Percentiles rank a stretch among this genome's conserved stretches.
These are phyloP conservation scores for Leccinellum luteum DNA, from an alignment of 768 basidiomycete species.

Conservation along the genomic window DNA sequence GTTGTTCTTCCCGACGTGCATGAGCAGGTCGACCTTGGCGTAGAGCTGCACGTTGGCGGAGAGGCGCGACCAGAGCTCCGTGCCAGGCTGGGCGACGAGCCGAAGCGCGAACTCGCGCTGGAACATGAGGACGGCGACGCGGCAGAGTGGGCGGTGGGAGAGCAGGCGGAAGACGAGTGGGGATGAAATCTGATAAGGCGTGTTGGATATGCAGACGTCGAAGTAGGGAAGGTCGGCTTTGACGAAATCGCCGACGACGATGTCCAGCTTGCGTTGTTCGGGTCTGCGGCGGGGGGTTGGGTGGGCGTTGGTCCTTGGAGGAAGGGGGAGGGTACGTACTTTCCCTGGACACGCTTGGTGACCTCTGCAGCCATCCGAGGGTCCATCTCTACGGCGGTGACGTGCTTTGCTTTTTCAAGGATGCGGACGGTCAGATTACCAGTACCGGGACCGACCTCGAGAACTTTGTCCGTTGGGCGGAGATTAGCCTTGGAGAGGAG, in stretches of 20 bases:
- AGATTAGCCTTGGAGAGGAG: slow-evolving; percentile 73
- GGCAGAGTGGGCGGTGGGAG: slow-evolving; percentile 92
- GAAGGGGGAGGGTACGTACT: slow-evolving; percentile 55
- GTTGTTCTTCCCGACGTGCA: slow-evolving; percentile 96
- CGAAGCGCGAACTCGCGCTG: slow-evolving; percentile 97
- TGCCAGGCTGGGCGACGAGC: slow-evolving; percentile 80
- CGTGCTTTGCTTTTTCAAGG: slow-evolving; percentile 88
- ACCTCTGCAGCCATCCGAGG: slow-evolving; percentile 99
- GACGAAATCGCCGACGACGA: slow-evolving; percentile 96
- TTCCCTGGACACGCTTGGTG: slow-evolving; percentile 96
- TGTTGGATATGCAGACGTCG: slow-evolving; percentile 99
- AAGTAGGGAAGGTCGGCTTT: slow-evolving; percentile 98
- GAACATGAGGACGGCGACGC: slow-evolving; percentile 98
- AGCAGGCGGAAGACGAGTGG: slow-evolving; percentile 95
- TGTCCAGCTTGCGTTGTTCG: slow-evolving; percentile 91
- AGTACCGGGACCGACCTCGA: slow-evolving; percentile 97
- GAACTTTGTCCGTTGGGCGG: slow-evolving; percentile 90
- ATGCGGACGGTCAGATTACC: slow-evolving; percentile 95
- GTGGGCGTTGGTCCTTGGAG: neutral
- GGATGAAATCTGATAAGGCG: slow-evolving; percentile 98
- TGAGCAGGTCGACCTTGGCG: slow-evolving; percentile 92
- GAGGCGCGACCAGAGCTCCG: slow-evolving; percentile 87
- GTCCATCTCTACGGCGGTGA: slow-evolving; percentile 95
- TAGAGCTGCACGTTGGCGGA: slow-evolving; percentile 98
- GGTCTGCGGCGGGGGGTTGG: slow-evolving; percentile 65